A percentile compares a stretch with the other conserved stretches of the same genome.
Evolutionary conservation across 768 basidiomycete species (phyloP).

Genomic region (Neoboletus subvelutipes): DNA sequence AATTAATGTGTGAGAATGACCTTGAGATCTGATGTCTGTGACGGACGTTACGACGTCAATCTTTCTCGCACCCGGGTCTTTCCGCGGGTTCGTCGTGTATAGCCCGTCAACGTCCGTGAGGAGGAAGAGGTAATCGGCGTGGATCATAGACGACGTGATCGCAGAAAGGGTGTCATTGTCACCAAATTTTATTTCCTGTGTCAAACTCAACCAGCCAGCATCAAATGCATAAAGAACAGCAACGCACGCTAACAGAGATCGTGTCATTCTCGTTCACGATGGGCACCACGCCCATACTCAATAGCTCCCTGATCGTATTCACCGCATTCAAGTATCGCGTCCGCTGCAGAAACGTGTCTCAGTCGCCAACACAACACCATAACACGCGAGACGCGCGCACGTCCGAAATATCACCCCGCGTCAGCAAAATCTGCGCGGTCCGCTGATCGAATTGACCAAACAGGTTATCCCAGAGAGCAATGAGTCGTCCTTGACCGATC

Average conservation of each 20-base stretch:
- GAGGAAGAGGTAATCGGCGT: constrained; percentile 95
- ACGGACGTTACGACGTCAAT: constrained; percentile 86
- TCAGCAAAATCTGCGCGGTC: constrained; percentile 92
- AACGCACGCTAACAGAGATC: constrained; percentile 89
- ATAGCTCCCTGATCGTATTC: constrained; percentile 88
- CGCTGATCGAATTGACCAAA: constrained; percentile 93
- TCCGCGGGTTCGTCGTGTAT: constrained; percentile 93
- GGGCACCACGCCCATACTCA: constrained; percentile 93
- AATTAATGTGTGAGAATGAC: constrained; percentile 38
- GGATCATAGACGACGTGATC: constrained; percentile 95
- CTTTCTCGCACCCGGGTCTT: constrained; percentile 76
- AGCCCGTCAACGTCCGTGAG: constrained; percentile 95
- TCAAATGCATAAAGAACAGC: not conserved
- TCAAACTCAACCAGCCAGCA: constrained; percentile 2
- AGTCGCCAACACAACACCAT: not conserved
- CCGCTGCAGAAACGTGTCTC: constrained; percentile 49
- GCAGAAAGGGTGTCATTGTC: constrained; percentile 99
- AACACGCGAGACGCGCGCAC: constrained; percentile 45
- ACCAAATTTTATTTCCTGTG: constrained; percentile 98
- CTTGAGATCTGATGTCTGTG: constrained; percentile 74
- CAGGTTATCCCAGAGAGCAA: constrained; percentile 95
- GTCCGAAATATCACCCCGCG: constrained; percentile 95
- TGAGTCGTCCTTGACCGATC: constrained; percentile 94
- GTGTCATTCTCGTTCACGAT: constrained; percentile 99
- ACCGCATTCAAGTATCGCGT: constrained; percentile 96